These are phyloP conservation scores for Novakomyces olei DNA, from an alignment of 805 yeast genomes.

Conservation along the genomic window DNA sequence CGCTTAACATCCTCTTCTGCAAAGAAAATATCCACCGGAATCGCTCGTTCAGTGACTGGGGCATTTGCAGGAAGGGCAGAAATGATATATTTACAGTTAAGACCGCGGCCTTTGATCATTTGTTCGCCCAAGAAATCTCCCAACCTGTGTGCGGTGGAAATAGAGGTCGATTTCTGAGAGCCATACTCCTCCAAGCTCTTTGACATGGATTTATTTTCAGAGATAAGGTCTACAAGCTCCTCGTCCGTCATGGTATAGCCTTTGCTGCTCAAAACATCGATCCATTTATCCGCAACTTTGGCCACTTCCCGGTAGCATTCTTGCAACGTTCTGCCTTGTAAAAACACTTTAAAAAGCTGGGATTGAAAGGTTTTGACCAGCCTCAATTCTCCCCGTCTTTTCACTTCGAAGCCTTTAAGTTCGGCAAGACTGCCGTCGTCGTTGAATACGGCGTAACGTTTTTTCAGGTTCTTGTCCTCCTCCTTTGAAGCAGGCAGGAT, in stretches of 20 bases:
- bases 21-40: slow-evolving; percentile 88
- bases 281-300: slow-evolving; percentile 81
- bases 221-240: slow-evolving; percentile 80
- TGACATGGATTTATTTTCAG: slow-evolving; percentile 91
- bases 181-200: slow-evolving; percentile 77
- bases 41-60: slow-evolving; percentile 88
- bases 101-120: slow-evolving; percentile 89
- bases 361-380: slow-evolving; percentile 86
- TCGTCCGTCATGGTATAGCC: slow-evolving; percentile 81
- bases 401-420: slow-evolving; percentile 86
- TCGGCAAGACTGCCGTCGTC: slow-evolving; percentile 87
- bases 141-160: slow-evolving; percentile 78
- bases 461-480: slow-evolving; percentile 90
- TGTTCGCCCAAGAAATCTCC: slow-evolving; percentile 91
- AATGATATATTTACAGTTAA: slow-evolving; percentile 84
- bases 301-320: slow-evolving; percentile 79
- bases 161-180: slow-evolving; percentile 77
- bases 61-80: slow-evolving; percentile 62
- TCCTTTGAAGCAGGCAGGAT: slow-evolving; percentile 89
- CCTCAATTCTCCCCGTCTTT: slow-evolving; percentile 88
- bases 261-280: slow-evolving; percentile 71
- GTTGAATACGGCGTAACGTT: slow-evolving; percentile 91
- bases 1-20: slow-evolving; percentile 53
- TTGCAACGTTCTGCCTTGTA: slow-evolving; percentile 63
- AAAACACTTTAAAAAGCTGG: slow-evolving; percentile 73